These are phyloP conservation scores for Agaricus bisporus DNA, from an alignment of 768 basidiomycete species.

Conservation along the genomic window DNA sequence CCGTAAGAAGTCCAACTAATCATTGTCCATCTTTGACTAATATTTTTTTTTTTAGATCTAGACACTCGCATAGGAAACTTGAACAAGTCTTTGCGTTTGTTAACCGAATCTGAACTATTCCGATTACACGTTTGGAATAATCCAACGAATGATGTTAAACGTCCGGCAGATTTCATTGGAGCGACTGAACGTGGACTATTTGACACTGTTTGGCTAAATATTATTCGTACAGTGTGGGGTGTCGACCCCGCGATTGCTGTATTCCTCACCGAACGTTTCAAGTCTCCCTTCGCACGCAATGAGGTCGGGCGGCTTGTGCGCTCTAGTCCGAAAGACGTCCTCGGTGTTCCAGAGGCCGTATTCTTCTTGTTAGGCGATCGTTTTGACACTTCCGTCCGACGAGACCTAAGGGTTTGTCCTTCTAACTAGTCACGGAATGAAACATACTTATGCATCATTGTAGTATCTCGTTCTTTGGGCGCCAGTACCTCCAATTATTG, in stretches of 20 bases:
- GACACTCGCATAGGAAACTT: conserved; percentile 54
- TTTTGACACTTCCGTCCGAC: conserved; percentile 47
- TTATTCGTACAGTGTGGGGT: conserved; percentile 75
- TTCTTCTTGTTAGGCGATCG: conserved; percentile 72
- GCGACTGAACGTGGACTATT: conserved; percentile 47
- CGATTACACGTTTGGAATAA: conserved; percentile 88
- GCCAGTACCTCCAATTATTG: conserved; percentile 78
- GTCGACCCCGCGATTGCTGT: conserved; percentile 79
- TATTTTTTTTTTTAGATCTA: conserved; percentile 38
- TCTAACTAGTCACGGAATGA: background rate
- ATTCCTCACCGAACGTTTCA: conserved; percentile 86
- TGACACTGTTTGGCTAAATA: conserved; percentile 63
- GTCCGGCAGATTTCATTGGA: conserved; percentile 55
- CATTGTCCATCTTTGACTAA: background rate
- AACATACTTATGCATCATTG: background rate
- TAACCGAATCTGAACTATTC: conserved; percentile 88
- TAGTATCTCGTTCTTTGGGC: conserved; percentile 88
- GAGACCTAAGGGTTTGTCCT: conserved; percentile 67
- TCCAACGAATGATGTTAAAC: conserved; percentile 68
- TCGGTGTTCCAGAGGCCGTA: conserved; percentile 78
- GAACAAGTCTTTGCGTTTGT: conserved; percentile 69
- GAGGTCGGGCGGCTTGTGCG: conserved; percentile 77
- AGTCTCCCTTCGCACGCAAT: conserved; percentile 49
- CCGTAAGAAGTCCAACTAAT: conserved; percentile 26
- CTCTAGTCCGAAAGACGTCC: conserved; percentile 58